Evolutionary conservation across 2,329 filamentous ascomycete genomes (phyloP).

Genomic region (Chaetomiaceae sp.): DNA sequence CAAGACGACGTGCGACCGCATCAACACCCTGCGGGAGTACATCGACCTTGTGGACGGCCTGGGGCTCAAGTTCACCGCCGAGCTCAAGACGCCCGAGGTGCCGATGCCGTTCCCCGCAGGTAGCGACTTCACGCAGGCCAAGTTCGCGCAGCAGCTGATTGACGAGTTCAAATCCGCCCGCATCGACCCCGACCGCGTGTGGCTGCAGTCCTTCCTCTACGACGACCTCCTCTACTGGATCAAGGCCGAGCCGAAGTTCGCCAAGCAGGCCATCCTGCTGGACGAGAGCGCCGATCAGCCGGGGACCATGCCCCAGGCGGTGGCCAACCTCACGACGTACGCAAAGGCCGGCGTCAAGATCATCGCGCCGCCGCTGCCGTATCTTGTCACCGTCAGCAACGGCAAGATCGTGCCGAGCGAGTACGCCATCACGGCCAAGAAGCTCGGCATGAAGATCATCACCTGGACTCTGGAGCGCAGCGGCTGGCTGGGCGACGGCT

Average conservation of each 20-base stretch:
- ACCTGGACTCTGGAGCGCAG: slow-evolving; percentile 67
- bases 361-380: slow-evolving; percentile 59
- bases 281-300: slow-evolving; percentile 56
- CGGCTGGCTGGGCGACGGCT: slow-evolving; percentile 51
- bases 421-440: slow-evolving; percentile 58
- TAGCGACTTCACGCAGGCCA: slow-evolving; percentile 58
- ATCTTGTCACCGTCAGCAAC: slow-evolving; percentile 51
- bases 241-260: slow-evolving; percentile 55
- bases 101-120: slow-evolving; percentile 60
- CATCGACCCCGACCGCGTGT: slow-evolving; percentile 52
- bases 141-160: slow-evolving; percentile 61
- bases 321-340: slow-evolving; percentile 53
- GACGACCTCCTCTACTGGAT: slow-evolving; percentile 65
- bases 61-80: slow-evolving; percentile 60
- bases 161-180: slow-evolving; percentile 53
- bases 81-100: slow-evolving; percentile 65
- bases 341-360: slow-evolving; percentile 55
- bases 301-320: slow-evolving; percentile 48
- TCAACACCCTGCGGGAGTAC: slow-evolving; percentile 58
- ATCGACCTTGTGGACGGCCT: slow-evolving; percentile 55
- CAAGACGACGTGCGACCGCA: slow-evolving; percentile 54
- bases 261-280: slow-evolving; percentile 58
- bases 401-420: slow-evolving; percentile 57
- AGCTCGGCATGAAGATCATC: slow-evolving; percentile 60
- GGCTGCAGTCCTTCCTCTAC: slow-evolving; percentile 62